Base-by-base conservation (phyloP, 1,284 basidiomycete species). In the Mycena sp. region DNA sequence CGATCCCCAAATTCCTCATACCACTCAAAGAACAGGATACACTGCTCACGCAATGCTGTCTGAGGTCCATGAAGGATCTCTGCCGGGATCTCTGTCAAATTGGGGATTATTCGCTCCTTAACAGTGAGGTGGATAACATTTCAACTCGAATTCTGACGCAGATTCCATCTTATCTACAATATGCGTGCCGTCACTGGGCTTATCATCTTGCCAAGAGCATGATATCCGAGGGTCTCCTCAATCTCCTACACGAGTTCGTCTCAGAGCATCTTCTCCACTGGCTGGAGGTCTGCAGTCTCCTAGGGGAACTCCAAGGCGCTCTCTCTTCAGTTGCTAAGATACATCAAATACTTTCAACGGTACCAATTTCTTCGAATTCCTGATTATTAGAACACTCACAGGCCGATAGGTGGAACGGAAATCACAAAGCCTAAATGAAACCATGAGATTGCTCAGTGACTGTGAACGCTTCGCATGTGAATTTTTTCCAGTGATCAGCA, bases 1-100 rank as follows among this genome's bases (percentile, higher is more conserved):
- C 53, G 12, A 58, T 61, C 28, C 45, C 63, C 6, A 35, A 57
- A 29, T 61, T 54, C 37, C 37, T 55, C 12, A 41, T 70, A n/a
- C 35, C 58, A 19, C 14, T 63, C 9, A 6, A 23, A 17, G 38
- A 45, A 9, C 65, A 67, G 30, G 63, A 69, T 57, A 44, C 49
- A 7, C 12, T 56, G 6, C 48, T 70, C 9, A 63, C 67, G 23
- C 43, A 23, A 12, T n/a, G 26, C 1, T 69, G 67, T 32, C 50
- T 70, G 17, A 19, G 53, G 11, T 46, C 49, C 29, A 49, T 70
- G 57, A 41, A 45, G 23, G 30, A 19, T 21, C 52, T 69, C 14
- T 58, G 46, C 23, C 50, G 55, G 17, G 58, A 70, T 44, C 61
- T 68, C 12, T 68, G 67, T 50, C 37, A 57, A 19, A 60, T 70